These are phyloP conservation scores for Fraxinus floribunda DNA, from an alignment of 305 asterid genomes.

Conservation along the genomic window DNA sequence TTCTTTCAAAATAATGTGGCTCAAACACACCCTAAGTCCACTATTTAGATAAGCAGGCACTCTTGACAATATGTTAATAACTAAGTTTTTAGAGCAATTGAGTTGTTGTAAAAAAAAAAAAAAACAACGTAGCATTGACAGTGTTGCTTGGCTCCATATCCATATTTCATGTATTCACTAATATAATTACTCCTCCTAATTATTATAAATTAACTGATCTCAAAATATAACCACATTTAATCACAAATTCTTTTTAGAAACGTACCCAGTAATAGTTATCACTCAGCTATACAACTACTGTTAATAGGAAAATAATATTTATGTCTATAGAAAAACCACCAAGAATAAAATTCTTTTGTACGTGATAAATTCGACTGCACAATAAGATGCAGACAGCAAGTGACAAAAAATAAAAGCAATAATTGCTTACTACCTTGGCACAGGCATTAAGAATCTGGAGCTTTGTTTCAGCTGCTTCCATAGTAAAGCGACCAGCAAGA, in stretches of 20 bases:
- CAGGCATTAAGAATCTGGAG: slow-evolving; percentile 51
- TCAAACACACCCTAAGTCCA: neutral
- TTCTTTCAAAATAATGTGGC: too few relatives aligned
- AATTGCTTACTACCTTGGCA: slow-evolving; percentile 35
- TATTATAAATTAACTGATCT: neutral
- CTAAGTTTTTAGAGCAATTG: slow-evolving; percentile 16
- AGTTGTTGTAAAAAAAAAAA: neutral
- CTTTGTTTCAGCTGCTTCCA: slow-evolving; percentile 45
- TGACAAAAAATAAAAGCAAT: slow-evolving; percentile 2
- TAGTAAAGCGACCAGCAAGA: slow-evolving; percentile 41
- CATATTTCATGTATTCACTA: neutral
- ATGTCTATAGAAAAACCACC: slow-evolving; percentile 9
- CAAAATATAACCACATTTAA: slow-evolving; percentile 9
- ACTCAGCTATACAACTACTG: neutral
- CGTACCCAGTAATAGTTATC: neutral
- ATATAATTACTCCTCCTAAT: neutral
- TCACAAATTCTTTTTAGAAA: neutral
- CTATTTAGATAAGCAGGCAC: slow-evolving; percentile 2
- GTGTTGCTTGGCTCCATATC: neutral
- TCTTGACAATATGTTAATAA: slow-evolving; percentile 15
- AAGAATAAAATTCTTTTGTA: neutral
- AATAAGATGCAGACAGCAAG: neutral
- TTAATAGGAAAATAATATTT: neutral
- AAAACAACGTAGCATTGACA: neutral
- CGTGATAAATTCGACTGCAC: neutral